Conservation (phyloP, 495 filamentous ascomycete species). For the Lasiosphaeriaceae sp. region DNA sequence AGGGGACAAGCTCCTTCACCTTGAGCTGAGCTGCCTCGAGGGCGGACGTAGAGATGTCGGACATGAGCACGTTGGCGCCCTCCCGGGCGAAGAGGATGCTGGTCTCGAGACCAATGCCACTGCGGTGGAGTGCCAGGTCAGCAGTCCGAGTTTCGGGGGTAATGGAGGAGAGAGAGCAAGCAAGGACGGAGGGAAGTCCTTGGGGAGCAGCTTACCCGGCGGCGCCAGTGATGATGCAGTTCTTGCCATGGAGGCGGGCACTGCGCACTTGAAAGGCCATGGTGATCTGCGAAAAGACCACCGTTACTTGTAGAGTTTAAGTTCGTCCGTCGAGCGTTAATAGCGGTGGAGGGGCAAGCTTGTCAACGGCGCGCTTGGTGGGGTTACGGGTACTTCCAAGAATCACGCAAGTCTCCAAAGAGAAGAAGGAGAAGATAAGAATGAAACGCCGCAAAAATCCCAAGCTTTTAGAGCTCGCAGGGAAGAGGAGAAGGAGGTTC, state of each 20-base stretch:
- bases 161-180: neutral
- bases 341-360: no score
- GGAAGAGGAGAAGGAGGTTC: no score
- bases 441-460: no score
- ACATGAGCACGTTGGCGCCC: slow-evolving; percentile 80
- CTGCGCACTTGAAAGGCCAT: slow-evolving; percentile 14
- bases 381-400: no score
- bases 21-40: slow-evolving; percentile 62
- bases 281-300: neutral
- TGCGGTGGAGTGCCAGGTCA: slow-evolving; percentile 26
- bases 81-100: slow-evolving; percentile 87
- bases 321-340: no score
- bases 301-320: neutral
- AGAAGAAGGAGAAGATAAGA: no score
- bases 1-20: slow-evolving; percentile 69
- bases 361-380: no score
- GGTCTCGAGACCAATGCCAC: slow-evolving; percentile 95
- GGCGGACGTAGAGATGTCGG: slow-evolving; percentile 66
- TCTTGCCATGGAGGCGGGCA: slow-evolving; percentile 80
- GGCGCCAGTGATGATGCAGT: slow-evolving; percentile 89
- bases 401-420: no score
- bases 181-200: no score
- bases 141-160: neutral
- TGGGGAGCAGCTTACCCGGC: slow-evolving; percentile 63
- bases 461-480: no score